Evolutionary conservation across 176 grass and related monocot species (phyloP), one percentile per base, ranked within the genome.

Genomic region (Hsuehochloa calcarea): DNA sequence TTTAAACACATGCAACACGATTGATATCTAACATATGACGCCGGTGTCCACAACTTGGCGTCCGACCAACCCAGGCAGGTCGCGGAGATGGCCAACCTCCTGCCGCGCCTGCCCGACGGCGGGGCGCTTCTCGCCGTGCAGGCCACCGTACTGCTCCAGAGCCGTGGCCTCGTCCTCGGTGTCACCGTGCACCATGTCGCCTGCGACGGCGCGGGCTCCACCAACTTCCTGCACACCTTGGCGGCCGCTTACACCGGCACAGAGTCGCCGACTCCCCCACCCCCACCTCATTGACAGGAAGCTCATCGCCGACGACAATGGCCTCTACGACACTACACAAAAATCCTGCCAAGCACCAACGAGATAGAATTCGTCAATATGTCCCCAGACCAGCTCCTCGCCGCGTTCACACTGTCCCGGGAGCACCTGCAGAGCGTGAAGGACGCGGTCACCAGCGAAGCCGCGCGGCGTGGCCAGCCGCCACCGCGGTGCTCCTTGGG

Each of bases 191-290:
- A 80, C 79, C 90, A 92, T 59, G 61, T 49, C 4, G 72, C 65
- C 9, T 83, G 83, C 41, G 90, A 92, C 38, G 87, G 90, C 72
- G 38, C 26, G 0, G 74, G 79, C 38, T 89, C 74, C 46, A 79
- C 49, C 27, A 26, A 65, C 20, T 92, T 92, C 84, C 23, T 89
- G 29, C 84, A 20, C 64, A n/a, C 82, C 0, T 92, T 87, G 87
- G 78, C 72, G 15, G 51, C 40, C 0, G 41, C 58, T 19, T 47
- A 38, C 37, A 9, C 8, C 12, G 29, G 64, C 29, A 12, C 8
- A 12, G 5, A 31, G 6, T 44, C 19, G 25, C 76, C 60, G 1
- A n/a, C 29, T 5, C 38, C 2, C 66, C 72, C 3, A 5, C 87
- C n/a, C n/a, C n/a, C n/a, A n/a, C n/a, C n/a, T n/a, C 17, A 16